Evolutionary conservation across 495 filamentous ascomycete species (phyloP), one percentile per base, ranked within the genome.

Genomic region (Hypoxylon rickii): DNA sequence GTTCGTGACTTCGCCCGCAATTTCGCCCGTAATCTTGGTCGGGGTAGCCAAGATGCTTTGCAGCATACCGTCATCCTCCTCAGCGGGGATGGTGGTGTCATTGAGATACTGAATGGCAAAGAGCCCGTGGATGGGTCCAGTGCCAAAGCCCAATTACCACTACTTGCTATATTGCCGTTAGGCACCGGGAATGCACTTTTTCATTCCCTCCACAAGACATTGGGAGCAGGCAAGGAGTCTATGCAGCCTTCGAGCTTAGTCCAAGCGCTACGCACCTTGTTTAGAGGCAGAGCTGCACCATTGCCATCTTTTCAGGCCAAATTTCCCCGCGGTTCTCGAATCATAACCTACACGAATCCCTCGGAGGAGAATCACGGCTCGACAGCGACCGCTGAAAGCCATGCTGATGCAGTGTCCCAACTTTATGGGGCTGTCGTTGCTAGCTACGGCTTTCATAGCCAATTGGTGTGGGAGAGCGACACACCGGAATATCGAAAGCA

Each of bases 121-220:
- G 24, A 33, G 13, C 18, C 43, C 8, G 12, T 7, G 17, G 26
- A 45, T 7, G 39, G 16, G 15, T 7, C 36, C 24, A 20, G 29
- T 12, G 12, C 15, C 19, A 22, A 43, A 32, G 4, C 22, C 18
- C n/a, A 20, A 53, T n/a, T 63, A 1, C 89, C 89, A 0, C 76
- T 73, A 2, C 73, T 96, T 51, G 77, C 76, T 6, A 65, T 94
- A 19, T 70, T 96, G 3, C 86, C 90, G 1, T 78, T 92, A 13
- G 93, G 93, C 2, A 96, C 93, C 2, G 93, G 88, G 18, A 97
- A 96, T 71, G 93, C 92, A 2, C 81, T 96, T 54, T 89, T 90
- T 31, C 80, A 85, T 64, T 95, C 90, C 2, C 52, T 77, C 5
- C 79, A 83, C 66, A 74, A 70, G 26, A 64, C 68, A 0, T 61